These are phyloP conservation scores for Didymella pinodella DNA, from an alignment of 2,329 filamentous ascomycete species.

Conservation along the genomic window DNA sequence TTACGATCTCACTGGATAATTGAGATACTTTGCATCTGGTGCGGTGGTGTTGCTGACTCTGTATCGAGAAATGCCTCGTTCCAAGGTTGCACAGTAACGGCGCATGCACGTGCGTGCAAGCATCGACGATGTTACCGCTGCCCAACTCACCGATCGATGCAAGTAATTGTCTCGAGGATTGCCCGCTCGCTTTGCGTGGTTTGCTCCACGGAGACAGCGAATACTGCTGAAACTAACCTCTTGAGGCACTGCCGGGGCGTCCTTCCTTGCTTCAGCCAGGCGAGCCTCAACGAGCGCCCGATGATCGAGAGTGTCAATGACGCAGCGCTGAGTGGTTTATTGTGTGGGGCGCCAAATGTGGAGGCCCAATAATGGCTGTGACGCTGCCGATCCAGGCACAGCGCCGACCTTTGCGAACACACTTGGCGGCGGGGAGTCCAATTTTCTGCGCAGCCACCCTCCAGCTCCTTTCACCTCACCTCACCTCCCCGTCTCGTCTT, in stretches of 20 bases:
- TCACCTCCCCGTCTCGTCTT: slow-evolving; percentile 14
- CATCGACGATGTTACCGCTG: slow-evolving; percentile 7
- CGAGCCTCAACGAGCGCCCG: slow-evolving; percentile 1
- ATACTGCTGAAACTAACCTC: not conserved
- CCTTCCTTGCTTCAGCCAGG: not conserved
- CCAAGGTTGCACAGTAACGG: not conserved
- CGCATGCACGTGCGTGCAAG: slow-evolving; percentile 13
- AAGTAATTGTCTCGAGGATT: slow-evolving; percentile 3
- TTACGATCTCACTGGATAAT: not conserved
- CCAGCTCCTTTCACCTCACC: slow-evolving; percentile 15
- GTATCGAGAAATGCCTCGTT: slow-evolving; percentile 12
- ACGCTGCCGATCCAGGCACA: slow-evolving; percentile 18
- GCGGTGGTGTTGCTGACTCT: not conserved
- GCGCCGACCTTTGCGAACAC: slow-evolving; percentile 12
- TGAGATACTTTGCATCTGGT: not conserved
- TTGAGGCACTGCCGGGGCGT: not conserved
- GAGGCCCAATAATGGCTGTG: slow-evolving; percentile 14
- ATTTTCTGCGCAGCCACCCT: slow-evolving; percentile 22
- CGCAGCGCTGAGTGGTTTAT: slow-evolving; percentile 18
- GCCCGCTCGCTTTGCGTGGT: slow-evolving; percentile 8
- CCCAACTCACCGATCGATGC: slow-evolving; percentile 2
- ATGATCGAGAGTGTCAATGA: slow-evolving; percentile 16
- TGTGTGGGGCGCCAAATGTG: slow-evolving; percentile 13
- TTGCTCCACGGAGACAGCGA: slow-evolving; percentile 4
- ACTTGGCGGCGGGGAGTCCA: slow-evolving; percentile 21